Evolutionary conservation across 2,329 filamentous ascomycete genomes (phyloP), one percentile per base, ranked within the genome.

Genomic region (Penicillium sumatraense): DNA sequence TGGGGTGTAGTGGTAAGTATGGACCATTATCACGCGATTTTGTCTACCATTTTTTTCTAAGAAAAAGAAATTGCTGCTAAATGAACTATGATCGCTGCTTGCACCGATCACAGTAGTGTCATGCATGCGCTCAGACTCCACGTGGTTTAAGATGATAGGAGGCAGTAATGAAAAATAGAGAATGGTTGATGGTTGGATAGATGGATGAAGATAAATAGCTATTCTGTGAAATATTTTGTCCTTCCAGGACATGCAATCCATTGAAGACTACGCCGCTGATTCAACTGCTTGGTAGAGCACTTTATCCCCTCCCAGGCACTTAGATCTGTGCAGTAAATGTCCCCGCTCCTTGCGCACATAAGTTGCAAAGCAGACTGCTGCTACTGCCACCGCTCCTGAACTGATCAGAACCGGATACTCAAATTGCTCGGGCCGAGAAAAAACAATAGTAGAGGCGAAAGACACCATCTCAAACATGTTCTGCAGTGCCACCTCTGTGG

Each of bases 401-500:
- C 84, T 88, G 44, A 90, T 79, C 6, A 83, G 68, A 0, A 84
- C 81, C 0, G 89, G 88, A 67, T 82, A 86, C 52, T 77, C 77
- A 68, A 92, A 92, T 63, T 89, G 80, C 3, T 82, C 78, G 0
- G 89, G 88, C 0, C 75, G 73, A 1, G 83, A 78, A 57, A 87
- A 90, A 3, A 87, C 67, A 56, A 90, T 85, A 0, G 89, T 92
- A 0, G 81, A 80, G 0, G 79, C 79, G 65, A 85, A 91, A 0
- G 88, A 86, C 1, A 86, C 70, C 45, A 91, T 78, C 69, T 92
- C 89, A 57, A 90, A 91, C 0, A 83, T 61, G 57, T 86, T 91
- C 68, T 92, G 89, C 35, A 86, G 79, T 0, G 85, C 81, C 8
- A 86, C 82, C 69, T 93, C 89, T 7, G 85, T 81, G 0, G 87